Evolutionary conservation across 345 rosid species (phyloP), one percentile per base, ranked within the genome.

Genomic region (Lumnitzera littorea): DNA sequence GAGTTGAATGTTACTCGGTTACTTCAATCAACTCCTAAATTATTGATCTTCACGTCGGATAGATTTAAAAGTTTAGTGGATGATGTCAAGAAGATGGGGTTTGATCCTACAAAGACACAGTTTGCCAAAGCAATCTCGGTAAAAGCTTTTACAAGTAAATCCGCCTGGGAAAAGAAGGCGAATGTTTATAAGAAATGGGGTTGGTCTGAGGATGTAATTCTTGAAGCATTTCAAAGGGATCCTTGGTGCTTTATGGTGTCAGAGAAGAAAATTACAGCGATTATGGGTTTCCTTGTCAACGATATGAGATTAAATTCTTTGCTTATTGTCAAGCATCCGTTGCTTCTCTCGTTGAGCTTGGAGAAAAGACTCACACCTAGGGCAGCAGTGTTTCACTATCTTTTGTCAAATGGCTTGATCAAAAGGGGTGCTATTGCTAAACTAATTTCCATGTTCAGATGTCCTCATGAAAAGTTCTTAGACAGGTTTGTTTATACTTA

Each of bases 311-410:
- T 51, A 57, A 51, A 60, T 13, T 9, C 74, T 17, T 63, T 65
- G 0, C 46, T 2, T 51, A 24, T 77, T 46, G 61, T 58, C 12
- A 24, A 12, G 8, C 4, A 15, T n/a, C 78, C 78, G 0, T 0
- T 1, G 8, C 2, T 67, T 46, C 13, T 75, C 51, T 9, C 55
- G 0, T 7, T 47, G 4, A 77, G 82, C 64, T 24, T 79, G 53
- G 63, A 72, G 56, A 76, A 72, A 61, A 64, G 73, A 47, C 51
- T 79, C 50, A 11, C 63, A 48, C 84, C 87, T 0, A 55, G 87
- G 67, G 55, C 41, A 13, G n/a, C 61, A 14, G 72, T 72, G 43
- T 36, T 61, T 47, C 61, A 56, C n/a, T 31, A 53, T 58, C 54
- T 78, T 56, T 16, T 62, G 15, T 64, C 69, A 0, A 59, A 63